phyloP scores from a whole-genome alignment of 2,329 filamentous ascomycete genomes.

The Arthroderma sp. region DNA sequence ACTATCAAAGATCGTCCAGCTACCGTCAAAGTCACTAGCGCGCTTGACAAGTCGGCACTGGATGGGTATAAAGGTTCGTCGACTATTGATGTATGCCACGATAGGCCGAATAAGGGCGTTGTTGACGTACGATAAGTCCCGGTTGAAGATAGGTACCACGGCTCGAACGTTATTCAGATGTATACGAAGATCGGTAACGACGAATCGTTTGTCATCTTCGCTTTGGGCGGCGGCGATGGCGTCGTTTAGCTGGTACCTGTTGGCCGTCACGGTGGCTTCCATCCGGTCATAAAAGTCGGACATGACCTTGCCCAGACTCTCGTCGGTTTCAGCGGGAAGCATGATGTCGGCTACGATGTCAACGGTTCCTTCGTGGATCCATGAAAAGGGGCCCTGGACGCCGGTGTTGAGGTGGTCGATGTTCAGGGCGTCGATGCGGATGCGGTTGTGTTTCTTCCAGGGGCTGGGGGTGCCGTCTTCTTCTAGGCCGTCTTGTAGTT shows the following conservation, averaged over 20 bases:
- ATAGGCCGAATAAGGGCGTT: conserved; percentile 91
- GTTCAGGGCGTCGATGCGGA: conserved; percentile 83
- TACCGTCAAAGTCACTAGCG: conserved; percentile 79
- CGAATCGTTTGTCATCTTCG: conserved; percentile 58
- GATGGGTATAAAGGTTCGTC: conserved; percentile 89
- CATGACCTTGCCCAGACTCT: conserved; percentile 85
- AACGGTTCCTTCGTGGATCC: conserved; percentile 95
- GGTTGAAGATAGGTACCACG: conserved; percentile 82
- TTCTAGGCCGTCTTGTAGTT: conserved; percentile 45
- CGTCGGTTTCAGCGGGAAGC: conserved; percentile 78
- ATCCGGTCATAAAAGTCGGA: conserved; percentile 94
- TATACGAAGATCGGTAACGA: conserved; percentile 90
- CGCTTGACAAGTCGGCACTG: conserved; percentile 89
- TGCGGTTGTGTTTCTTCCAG: conserved; percentile 92
- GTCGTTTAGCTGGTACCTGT: conserved; percentile 41
- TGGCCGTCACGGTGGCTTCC: conserved; percentile 78
- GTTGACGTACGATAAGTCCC: conserved; percentile 87
- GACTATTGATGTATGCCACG: conserved; percentile 94
- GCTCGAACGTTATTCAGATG: conserved; percentile 92
- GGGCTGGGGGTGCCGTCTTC: conserved; percentile 54
- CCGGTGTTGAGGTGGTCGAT: conserved; percentile 94
- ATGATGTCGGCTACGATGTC: conserved; percentile 94
- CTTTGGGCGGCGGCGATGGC: background rate
- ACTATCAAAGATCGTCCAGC: conserved; percentile 89
- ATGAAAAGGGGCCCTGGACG: conserved; percentile 86